phyloP scores from a whole-genome alignment of 2,329 filamentous ascomycete genomes.

The Colletotrichum sp. region DNA sequence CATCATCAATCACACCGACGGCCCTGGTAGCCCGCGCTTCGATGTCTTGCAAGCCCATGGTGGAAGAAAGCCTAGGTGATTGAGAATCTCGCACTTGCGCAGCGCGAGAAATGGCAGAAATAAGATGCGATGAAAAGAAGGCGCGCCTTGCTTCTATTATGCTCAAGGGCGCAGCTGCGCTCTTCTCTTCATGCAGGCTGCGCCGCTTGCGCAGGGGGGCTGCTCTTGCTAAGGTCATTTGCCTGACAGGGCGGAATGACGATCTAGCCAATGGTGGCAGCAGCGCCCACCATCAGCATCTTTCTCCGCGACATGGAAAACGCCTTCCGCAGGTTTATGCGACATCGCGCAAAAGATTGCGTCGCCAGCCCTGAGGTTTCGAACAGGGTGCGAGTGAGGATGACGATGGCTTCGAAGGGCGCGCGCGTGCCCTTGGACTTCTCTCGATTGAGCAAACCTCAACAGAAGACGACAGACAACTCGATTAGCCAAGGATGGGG shows the following conservation, averaged over 20 bases:
- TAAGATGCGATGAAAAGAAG: not conserved
- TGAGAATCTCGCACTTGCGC: not conserved
- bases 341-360: not conserved
- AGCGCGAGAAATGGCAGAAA: not conserved
- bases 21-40: not conserved
- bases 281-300: not conserved
- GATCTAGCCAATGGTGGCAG: not conserved
- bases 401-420: not conserved
- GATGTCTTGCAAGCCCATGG: not conserved
- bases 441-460: not conserved
- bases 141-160: not conserved
- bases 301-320: not conserved
- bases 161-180: conserved; percentile 8
- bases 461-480: not conserved
- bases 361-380: not conserved
- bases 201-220: not conserved
- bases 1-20: not conserved
- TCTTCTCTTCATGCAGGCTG: conserved; percentile 6
- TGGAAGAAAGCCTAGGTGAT: not conserved
- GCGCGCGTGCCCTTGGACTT: conserved; percentile 2
- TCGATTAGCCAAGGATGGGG: not conserved
- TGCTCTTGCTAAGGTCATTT: not conserved
- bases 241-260: not conserved
- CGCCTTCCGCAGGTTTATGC: not conserved
- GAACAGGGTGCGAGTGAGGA: not conserved